These are phyloP conservation scores for Ophiostoma angusticollis DNA, from an alignment of 2,329 filamentous ascomycete genomes.

Conservation along the genomic window DNA sequence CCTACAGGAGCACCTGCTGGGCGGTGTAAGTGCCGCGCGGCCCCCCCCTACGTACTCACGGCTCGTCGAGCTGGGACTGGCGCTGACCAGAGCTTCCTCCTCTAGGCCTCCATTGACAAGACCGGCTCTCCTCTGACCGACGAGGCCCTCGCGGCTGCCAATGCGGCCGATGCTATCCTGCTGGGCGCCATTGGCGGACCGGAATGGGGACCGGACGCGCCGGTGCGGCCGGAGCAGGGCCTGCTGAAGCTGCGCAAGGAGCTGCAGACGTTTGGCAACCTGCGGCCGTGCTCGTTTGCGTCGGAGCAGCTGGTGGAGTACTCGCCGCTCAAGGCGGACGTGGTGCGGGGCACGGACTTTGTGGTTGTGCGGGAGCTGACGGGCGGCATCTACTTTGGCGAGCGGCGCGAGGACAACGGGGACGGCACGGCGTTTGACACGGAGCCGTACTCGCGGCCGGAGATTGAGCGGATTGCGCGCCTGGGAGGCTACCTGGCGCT, in stretches of 20 bases:
- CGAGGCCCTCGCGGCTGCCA: constrained; percentile 68
- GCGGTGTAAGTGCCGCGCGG: constrained; percentile 70
- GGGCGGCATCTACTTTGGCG: constrained; percentile 90
- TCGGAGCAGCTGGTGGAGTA: constrained; percentile 70
- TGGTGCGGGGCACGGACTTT: constrained; percentile 82
- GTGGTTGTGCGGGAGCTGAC: constrained; percentile 87
- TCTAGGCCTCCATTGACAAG: constrained; percentile 75
- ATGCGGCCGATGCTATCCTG: constrained; percentile 76
- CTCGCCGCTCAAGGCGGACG: constrained; percentile 74
- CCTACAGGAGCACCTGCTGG: constrained; percentile 78
- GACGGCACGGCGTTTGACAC: constrained; percentile 67
- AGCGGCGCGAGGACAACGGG: constrained; percentile 67
- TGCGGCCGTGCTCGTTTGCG: constrained; percentile 91
- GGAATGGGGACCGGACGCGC: constrained; percentile 74
- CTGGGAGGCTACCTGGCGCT: constrained; percentile 72
- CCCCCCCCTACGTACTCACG: constrained; percentile 9
- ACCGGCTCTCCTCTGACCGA: constrained; percentile 69
- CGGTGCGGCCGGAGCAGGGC: constrained; percentile 83
- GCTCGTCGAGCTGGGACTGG: too few species aligned
- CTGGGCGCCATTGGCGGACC: constrained; percentile 93
- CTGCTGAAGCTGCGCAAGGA: constrained; percentile 85
- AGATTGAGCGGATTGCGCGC: constrained; percentile 80
- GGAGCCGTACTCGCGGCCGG: constrained; percentile 70
- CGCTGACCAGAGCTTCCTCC: too few species aligned
- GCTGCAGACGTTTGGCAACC: constrained; percentile 87